phyloP scores from a whole-genome alignment of 352 stramenopile species.

The Phytophthora crassamura region DNA sequence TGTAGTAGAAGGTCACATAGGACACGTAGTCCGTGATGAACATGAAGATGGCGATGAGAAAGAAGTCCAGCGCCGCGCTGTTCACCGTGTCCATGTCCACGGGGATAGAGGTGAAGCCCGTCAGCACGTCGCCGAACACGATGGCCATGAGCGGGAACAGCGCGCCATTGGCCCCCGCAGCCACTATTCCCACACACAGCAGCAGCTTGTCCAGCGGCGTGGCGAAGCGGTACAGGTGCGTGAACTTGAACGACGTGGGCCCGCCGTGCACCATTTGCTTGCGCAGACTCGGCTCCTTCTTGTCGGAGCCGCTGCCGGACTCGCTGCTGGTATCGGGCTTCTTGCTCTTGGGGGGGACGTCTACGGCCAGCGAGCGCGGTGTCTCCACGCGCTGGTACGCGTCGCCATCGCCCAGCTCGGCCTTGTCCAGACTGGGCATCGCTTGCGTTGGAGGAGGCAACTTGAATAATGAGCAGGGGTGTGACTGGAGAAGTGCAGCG shows the following conservation, averaged over 20 bases:
- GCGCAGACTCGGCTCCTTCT: no score
- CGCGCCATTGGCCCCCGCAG: conserved; percentile 39
- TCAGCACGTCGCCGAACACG: conserved; percentile 48
- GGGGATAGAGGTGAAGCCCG: conserved; percentile 31
- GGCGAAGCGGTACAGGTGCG: conserved; percentile 45
- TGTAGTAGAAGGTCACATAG: conserved; percentile 45
- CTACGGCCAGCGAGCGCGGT: no score
- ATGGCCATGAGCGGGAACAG: conserved; percentile 55
- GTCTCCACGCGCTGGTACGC: no score
- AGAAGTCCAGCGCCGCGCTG: conserved; percentile 35
- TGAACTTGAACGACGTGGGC: conserved; percentile 41
- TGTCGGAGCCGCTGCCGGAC: no score
- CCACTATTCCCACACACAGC: conserved; percentile 35
- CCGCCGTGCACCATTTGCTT: no score
- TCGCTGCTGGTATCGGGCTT: no score
- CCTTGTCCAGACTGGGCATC: no score
- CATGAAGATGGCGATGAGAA: conserved; percentile 41
- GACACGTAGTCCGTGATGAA: conserved; percentile 46
- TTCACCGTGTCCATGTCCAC: conserved; percentile 38
- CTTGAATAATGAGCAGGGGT: no score
- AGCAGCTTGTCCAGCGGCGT: conserved; percentile 38
- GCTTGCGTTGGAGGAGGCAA: no score
- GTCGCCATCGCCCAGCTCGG: no score
- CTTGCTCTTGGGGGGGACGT: no score
- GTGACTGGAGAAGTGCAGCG: no score